Percentiles rank a stretch among this genome's conserved stretches.
Conservation (phyloP, 2,329 filamentous ascomycete genomes). For the Didymella segeticola region DNA sequence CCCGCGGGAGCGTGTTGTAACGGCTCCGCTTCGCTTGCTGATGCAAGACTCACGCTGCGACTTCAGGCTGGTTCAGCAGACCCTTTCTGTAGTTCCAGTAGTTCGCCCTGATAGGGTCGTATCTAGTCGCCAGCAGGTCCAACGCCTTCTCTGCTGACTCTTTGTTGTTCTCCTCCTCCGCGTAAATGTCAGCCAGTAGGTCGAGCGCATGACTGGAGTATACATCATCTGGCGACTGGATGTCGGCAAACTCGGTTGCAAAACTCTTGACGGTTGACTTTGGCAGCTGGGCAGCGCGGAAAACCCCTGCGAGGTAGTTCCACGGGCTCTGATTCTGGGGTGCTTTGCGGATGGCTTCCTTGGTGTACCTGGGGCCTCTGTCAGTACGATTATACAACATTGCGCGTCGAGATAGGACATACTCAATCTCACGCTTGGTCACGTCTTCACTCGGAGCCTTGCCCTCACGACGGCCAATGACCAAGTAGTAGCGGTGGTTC, state of each 20-base stretch:
- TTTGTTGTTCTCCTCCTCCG: conserved; percentile 58
- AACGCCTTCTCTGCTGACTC: conserved; percentile 73
- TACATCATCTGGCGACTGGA: conserved; percentile 59
- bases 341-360: conserved; percentile 75
- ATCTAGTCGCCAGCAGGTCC: conserved; percentile 78
- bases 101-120: conserved; percentile 87
- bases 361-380: conserved; percentile 56
- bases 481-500: conserved; percentile 96
- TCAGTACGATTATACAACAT: conserved; percentile 21
- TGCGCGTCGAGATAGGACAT: conserved; percentile 43
- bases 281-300: conserved; percentile 67
- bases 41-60: conserved; percentile 27
- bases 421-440: conserved; percentile 77
- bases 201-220: conserved; percentile 71
- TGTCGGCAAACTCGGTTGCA: conserved; percentile 60
- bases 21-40: neutral
- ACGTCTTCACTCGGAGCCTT: conserved; percentile 58
- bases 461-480: conserved; percentile 68
- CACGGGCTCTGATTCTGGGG: conserved; percentile 95
- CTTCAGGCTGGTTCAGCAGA: conserved; percentile 34
- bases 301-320: conserved; percentile 85
- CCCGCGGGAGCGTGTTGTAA: conserved; percentile 8
- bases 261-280: conserved; percentile 60
- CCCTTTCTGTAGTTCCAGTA: conserved; percentile 85
- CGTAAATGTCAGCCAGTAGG: conserved; percentile 72